Evolutionary conservation across 257 asterid species (phyloP).

Genomic region (Plantago major): DNA sequence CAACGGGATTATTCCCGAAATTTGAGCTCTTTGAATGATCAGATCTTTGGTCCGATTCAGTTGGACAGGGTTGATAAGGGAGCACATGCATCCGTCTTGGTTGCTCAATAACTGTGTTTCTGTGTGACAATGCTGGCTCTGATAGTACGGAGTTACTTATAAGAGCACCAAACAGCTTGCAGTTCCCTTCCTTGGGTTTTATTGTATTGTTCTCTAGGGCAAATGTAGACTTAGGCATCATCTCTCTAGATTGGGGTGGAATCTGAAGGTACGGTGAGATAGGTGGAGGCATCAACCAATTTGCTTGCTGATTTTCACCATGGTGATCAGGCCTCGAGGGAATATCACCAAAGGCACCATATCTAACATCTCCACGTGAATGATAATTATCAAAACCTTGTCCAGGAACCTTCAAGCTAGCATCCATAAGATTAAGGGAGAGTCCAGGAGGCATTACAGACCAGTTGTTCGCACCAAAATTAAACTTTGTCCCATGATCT

Average conservation of each 20-base stretch:
- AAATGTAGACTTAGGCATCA: constrained; percentile 36
- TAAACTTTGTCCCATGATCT: constrained; percentile 54
- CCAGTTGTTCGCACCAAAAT: constrained; percentile 52
- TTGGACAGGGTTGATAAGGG: constrained; percentile 35
- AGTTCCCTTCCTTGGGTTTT: constrained; percentile 60
- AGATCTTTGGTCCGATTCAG: constrained; percentile 45
- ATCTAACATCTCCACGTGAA: constrained; percentile 44
- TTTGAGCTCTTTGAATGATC: constrained; percentile 61
- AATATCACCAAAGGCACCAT: constrained; percentile 44
- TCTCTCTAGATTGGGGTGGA: constrained; percentile 51
- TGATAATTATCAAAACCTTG: constrained; percentile 40
- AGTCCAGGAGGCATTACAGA: constrained; percentile 48
- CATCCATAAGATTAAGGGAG: constrained; percentile 69
- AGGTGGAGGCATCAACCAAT: constrained; percentile 82
- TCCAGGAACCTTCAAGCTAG: constrained; percentile 38
- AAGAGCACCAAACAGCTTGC: constrained; percentile 86
- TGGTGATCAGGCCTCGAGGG: constrained; percentile 43
- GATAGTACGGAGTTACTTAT: constrained; percentile 30
- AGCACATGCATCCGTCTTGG: constrained; percentile 28
- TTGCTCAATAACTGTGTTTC: constrained; percentile 29
- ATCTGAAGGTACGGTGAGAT: constrained; percentile 52
- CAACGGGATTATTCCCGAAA: constrained; percentile 40
- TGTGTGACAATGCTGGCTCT: constrained; percentile 37
- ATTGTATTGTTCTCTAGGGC: constrained; percentile 36
- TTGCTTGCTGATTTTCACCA: constrained; percentile 49